These are phyloP conservation scores for Kappamyces sp. DNA, from an alignment of 192 early-diverging fungal genomes.

Conservation along the genomic window DNA sequence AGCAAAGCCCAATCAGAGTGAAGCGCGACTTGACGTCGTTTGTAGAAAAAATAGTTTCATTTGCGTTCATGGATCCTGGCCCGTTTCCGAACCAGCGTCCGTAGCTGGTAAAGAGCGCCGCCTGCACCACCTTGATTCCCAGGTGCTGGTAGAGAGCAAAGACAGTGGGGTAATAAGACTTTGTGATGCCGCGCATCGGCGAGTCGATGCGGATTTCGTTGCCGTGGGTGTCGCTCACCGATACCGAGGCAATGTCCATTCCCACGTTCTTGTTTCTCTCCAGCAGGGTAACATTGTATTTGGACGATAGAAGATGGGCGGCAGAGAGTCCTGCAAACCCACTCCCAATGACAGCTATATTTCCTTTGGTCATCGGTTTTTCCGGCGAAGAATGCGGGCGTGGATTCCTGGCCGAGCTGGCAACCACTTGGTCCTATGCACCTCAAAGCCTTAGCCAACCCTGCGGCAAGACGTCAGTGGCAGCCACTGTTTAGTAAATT, in stretches of 20 bases:
- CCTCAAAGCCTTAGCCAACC: too few species aligned
- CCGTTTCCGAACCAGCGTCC: slow-evolving; percentile 3
- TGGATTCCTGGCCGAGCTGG: too few species aligned
- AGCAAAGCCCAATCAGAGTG: neutral
- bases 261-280: slow-evolving; percentile 29
- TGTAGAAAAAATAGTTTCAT: neutral
- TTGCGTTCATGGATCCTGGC: slow-evolving; percentile 1
- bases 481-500: too few species aligned
- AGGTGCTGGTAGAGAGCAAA: slow-evolving; percentile 32
- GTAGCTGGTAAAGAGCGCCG: slow-evolving; percentile 1
- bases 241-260: slow-evolving; percentile 27
- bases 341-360: slow-evolving; percentile 41
- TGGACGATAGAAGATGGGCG: slow-evolving; percentile 35
- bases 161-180: slow-evolving; percentile 38
- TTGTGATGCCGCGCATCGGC: slow-evolving; percentile 43
- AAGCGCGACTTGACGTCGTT: neutral
- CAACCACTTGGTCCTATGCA: too few species aligned
- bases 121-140: slow-evolving; percentile 1
- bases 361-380: too few species aligned
- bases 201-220: slow-evolving; percentile 42
- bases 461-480: too few species aligned
- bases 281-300: slow-evolving; percentile 28
- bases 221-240: too few species aligned
- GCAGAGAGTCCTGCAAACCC: slow-evolving; percentile 43
- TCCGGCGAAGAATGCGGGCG: too few species aligned